A percentile compares a stretch with the other conserved stretches of the same genome.
phyloP scores from a whole-genome alignment of 2,329 filamentous ascomycete species.

The Arthrobotrys musiformis region DNA sequence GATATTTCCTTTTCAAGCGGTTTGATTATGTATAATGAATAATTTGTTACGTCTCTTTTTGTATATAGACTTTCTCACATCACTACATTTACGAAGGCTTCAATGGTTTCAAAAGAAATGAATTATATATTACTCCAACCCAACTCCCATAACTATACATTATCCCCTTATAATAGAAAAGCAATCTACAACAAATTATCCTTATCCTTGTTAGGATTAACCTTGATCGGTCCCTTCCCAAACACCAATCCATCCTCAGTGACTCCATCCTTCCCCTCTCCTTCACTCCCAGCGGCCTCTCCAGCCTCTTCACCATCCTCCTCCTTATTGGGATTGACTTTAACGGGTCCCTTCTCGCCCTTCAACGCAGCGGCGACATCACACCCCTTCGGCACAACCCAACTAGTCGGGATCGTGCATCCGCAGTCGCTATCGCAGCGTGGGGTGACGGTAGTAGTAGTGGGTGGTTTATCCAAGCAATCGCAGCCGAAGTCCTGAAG shows the following conservation, averaged over 20 bases:
- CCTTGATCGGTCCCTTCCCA: not conserved
- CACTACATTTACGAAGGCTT: no score
- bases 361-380: not conserved
- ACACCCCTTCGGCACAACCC: conserved; percentile 13
- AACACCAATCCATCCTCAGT: not conserved
- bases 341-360: not conserved
- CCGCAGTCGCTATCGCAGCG: conserved; percentile 42
- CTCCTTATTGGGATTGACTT: not conserved
- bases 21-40: no score
- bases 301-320: not conserved
- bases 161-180: no score
- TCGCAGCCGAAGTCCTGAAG: conserved; percentile 23
- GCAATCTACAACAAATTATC: not conserved
- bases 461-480: conserved; percentile 16
- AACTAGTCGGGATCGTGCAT: conserved; percentile 29
- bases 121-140: no score
- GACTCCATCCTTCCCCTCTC: not conserved
- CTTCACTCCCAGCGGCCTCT: not conserved
- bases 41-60: no score
- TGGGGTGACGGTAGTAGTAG: conserved; percentile 22
- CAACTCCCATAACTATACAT: no score
- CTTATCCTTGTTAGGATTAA: not conserved
- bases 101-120: no score
- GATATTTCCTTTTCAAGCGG: no score
- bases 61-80: no score